These are phyloP conservation scores for Alisma plantagoaquatica DNA, from an alignment of 106 monocot genomes.

Conservation along the genomic window DNA sequence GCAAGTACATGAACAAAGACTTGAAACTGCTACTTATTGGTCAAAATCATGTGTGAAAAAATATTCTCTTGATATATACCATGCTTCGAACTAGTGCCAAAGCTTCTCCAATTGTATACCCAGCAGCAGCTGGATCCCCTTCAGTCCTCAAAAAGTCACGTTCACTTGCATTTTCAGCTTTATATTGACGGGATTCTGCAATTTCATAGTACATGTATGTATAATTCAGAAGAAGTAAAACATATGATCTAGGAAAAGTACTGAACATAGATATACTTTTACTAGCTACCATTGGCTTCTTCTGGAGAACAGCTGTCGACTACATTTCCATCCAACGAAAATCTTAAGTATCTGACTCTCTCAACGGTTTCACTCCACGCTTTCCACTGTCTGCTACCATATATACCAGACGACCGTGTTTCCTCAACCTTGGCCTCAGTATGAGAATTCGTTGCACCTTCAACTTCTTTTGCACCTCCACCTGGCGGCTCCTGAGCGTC, in stretches of 20 bases:
- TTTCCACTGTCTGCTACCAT: conserved; percentile 44
- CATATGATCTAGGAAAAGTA: too few species aligned
- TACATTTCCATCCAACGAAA: conserved; percentile 71
- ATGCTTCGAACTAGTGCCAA: conserved; percentile 77
- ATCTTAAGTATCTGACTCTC: conserved; percentile 61
- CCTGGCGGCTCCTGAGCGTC: background rate
- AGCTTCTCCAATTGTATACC: conserved; percentile 91
- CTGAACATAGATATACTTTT: background rate
- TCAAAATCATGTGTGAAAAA: too few species aligned
- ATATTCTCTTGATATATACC: too few species aligned
- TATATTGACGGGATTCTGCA: conserved; percentile 23
- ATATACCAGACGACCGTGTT: conserved; percentile 7
- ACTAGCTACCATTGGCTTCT: conserved; percentile 4
- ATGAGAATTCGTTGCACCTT: conserved; percentile 18
- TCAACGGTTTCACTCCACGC: conserved; percentile 87
- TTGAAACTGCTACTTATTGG: too few species aligned
- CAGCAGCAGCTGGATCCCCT: conserved; percentile 85
- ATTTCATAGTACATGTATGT: background rate
- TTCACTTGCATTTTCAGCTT: conserved; percentile 57
- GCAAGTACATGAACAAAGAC: too few species aligned
- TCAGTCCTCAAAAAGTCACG: conserved; percentile 91
- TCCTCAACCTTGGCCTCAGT: background rate
- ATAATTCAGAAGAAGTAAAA: background rate
- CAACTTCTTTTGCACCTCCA: conserved; percentile 2
- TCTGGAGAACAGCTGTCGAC: conserved; percentile 23